Percentiles rank a stretch among this genome's conserved stretches.
Conservation (phyloP, 495 filamentous ascomycete genomes). For the Penicillium lividum region DNA sequence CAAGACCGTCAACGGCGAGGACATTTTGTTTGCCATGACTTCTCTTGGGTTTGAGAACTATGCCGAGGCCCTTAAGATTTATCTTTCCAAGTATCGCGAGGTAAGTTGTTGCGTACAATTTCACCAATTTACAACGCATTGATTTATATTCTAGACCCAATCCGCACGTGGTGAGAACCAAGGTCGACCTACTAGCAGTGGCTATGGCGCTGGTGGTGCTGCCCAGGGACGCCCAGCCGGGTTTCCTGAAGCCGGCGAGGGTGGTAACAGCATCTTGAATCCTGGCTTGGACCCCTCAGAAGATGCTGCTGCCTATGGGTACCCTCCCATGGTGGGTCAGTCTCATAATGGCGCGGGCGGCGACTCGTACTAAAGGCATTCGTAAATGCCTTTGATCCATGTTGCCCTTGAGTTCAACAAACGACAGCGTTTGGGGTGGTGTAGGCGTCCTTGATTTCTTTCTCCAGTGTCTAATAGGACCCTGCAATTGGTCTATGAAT, state of each 20-base stretch:
- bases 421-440: slow-evolving; percentile 16
- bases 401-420: slow-evolving; percentile 7
- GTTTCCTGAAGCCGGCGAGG: slow-evolving; percentile 60
- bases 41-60: slow-evolving; percentile 99
- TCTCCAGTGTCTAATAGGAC: neutral
- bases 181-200: slow-evolving; percentile 69
- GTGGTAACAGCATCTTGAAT: slow-evolving; percentile 59
- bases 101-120: slow-evolving; percentile 56
- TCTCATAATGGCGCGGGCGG: slow-evolving; percentile 69
- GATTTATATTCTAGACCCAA: slow-evolving; percentile 60
- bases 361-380: slow-evolving; percentile 45
- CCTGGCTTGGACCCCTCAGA: slow-evolving; percentile 62
- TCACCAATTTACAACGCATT: neutral
- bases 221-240: slow-evolving; percentile 47
- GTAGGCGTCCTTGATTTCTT: slow-evolving; percentile 20
- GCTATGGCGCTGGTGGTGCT: slow-evolving; percentile 58
- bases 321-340: slow-evolving; percentile 60
- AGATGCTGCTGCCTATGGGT: slow-evolving; percentile 59
- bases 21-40: slow-evolving; percentile 98
- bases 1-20: slow-evolving; percentile 98
- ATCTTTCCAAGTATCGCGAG: slow-evolving; percentile 95
- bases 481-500: slow-evolving; percentile 6
- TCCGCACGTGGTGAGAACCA: slow-evolving; percentile 75
- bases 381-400: neutral
- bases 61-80: slow-evolving; percentile 95